Evolutionary conservation across 345 rosid species (phyloP).

Genomic region (Eucalyptus cloeziana): DNA sequence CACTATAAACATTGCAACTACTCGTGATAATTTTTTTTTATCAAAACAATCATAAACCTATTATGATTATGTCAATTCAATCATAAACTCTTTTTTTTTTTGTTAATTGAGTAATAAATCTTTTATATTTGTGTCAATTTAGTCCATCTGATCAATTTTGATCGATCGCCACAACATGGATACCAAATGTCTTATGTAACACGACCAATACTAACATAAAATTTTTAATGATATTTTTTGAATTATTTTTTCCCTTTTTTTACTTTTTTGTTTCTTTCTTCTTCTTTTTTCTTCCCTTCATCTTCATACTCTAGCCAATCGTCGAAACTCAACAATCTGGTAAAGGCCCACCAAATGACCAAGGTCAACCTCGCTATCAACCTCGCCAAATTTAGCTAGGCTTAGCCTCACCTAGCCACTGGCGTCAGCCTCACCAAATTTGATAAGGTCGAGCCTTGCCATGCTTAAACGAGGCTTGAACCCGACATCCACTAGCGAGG

Average conservation of each 20-base stretch:
- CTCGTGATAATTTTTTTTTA: neutral
- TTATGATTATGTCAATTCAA: rapidly evolving
- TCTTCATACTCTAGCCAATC: too few species aligned
- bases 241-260: too few species aligned
- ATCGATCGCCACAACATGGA: rapidly evolving
- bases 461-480: rapidly evolving
- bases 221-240: rapidly evolving
- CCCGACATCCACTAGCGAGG: rapidly evolving
- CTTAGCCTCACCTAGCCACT: rapidly evolving
- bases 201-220: rapidly evolving
- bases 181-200: rapidly evolving
- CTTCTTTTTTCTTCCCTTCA: too few species aligned
- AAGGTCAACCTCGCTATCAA: rapidly evolving
- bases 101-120: rapidly evolving
- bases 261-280: too few species aligned
- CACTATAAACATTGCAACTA: neutral
- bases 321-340: rapidly evolving
- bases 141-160: rapidly evolving
- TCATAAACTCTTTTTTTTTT: rapidly evolving
- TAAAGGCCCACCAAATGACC: too few species aligned
- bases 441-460: too few species aligned
- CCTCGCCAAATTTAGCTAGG: too few species aligned
- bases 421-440: rapidly evolving
- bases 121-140: rapidly evolving
- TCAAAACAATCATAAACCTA: rapidly evolving